Percentiles rank a stretch among this genome's conserved stretches.
These are phyloP conservation scores for Schwanniomyces occidentalis DNA, from an alignment of 805 yeast species.

Conservation along the genomic window DNA sequence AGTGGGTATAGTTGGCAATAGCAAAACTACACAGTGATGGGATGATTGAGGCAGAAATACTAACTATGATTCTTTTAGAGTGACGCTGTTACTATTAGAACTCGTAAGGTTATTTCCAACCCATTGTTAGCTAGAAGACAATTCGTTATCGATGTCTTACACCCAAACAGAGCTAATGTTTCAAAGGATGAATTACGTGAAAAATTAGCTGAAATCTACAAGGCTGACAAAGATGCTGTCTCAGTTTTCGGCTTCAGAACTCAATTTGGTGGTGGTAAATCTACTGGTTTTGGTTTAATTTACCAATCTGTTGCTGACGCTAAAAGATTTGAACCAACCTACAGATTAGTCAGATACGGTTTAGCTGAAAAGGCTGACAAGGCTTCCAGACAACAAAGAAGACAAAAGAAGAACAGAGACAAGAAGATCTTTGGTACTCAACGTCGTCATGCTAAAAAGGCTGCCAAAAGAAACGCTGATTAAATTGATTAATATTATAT, in stretches of 20 bases:
- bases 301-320: slow-evolving; percentile 98
- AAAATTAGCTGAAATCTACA: slow-evolving; percentile 84
- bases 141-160: slow-evolving; percentile 98
- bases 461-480: slow-evolving; percentile 88
- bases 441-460: slow-evolving; percentile 87
- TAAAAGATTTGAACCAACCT: slow-evolving; percentile 97
- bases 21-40: too few relatives aligned
- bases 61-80: slow-evolving; percentile 53
- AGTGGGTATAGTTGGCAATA: too few relatives aligned
- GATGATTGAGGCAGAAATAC: too few relatives aligned
- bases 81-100: slow-evolving; percentile 99
- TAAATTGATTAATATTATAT: slow-evolving; percentile 35
- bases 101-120: slow-evolving; percentile 99
- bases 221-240: slow-evolving; percentile 89
- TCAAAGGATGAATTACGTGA: slow-evolving; percentile 99
- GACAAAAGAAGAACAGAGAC: slow-evolving; percentile 99
- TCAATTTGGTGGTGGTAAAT: slow-evolving; percentile 99
- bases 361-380: slow-evolving; percentile 94
- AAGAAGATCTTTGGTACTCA: slow-evolving; percentile 99
- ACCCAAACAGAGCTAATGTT: slow-evolving; percentile 99
- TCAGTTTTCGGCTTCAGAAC: slow-evolving; percentile 99
- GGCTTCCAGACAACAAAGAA: slow-evolving; percentile 99
- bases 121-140: slow-evolving; percentile 99
- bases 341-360: slow-evolving; percentile 99
- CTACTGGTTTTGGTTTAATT: slow-evolving; percentile 98